Percentiles rank a stretch among this genome's conserved stretches.
phyloP scores from a whole-genome alignment of 148 eudicot genomes.

The Selenicereus undatus region DNA sequence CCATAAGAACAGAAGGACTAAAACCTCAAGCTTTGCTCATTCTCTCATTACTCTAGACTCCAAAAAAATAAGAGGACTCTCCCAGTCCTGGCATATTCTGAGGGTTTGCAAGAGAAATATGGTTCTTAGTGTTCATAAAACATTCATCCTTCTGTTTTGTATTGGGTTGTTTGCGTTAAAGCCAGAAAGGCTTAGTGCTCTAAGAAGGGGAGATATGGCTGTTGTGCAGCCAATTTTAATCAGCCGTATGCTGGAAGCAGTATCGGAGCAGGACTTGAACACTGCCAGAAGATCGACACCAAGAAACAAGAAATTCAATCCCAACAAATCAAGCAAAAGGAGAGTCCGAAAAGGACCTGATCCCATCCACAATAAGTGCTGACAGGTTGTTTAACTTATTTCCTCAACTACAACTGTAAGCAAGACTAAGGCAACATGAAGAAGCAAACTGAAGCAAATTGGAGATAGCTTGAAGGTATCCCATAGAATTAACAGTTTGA shows the following conservation, averaged over 20 bases:
- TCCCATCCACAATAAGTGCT: conserved; percentile 76
- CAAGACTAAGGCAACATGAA: conserved; percentile 9
- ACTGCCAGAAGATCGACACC: conserved; percentile 30
- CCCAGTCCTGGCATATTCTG: conserved; percentile 5
- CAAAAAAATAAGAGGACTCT: conserved; percentile 8
- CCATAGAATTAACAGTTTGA: conserved; percentile 3
- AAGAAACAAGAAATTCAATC: conserved; percentile 31
- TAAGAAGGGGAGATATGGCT: conserved; percentile 32
- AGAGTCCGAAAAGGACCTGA: conserved; percentile 65
- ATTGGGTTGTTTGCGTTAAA: conserved; percentile 40
- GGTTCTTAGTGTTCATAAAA: conserved; percentile 30
- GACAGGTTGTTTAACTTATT: conserved; percentile 23
- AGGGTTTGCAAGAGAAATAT: conserved; percentile 29
- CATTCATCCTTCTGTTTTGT: conserved; percentile 41
- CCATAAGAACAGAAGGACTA: conserved; percentile 35
- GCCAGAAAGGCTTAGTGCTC: conserved; percentile 39
- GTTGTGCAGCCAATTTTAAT: conserved; percentile 17
- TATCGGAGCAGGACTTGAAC: conserved; percentile 27
- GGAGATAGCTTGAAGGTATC: not conserved
- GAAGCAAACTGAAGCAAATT: conserved; percentile 3
- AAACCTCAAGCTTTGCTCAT: conserved; percentile 31
- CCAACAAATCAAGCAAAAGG: conserved; percentile 52
- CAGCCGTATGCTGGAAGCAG: conserved; percentile 35
- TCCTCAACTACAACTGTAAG: conserved; percentile 19
- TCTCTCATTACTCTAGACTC: conserved; percentile 31